These are phyloP conservation scores for Carpinus fangiana DNA, from an alignment of 306 rosid genomes.

Conservation along the genomic window DNA sequence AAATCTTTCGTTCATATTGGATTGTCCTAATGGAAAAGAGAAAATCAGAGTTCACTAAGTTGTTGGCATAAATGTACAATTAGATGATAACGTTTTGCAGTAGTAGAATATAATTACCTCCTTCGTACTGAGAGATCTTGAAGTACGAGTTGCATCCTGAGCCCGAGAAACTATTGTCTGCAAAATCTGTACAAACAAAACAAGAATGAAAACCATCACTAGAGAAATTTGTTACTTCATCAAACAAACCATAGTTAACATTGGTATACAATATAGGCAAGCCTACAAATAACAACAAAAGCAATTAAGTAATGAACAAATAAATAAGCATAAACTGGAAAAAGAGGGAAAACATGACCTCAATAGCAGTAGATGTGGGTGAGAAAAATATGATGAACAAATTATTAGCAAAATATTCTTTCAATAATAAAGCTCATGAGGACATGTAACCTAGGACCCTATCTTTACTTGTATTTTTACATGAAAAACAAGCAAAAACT, in stretches of 20 bases:
- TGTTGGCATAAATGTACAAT: neutral
- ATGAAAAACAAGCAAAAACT: neutral
- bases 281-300: conserved; percentile 4
- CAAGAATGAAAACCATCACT: conserved; percentile 12
- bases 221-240: neutral
- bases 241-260: neutral
- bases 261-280: neutral
- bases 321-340: neutral
- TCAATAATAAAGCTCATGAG: neutral
- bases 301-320: neutral
- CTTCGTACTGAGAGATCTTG: conserved; percentile 83
- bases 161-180: conserved; percentile 89
- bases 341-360: neutral
- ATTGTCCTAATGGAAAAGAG: neutral
- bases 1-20: neutral
- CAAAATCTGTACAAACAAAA: conserved; percentile 60
- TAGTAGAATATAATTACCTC: conserved; percentile 60
- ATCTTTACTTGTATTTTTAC: neutral
- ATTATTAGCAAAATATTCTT: neutral
- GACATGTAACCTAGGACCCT: neutral
- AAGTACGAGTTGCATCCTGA: conserved; percentile 66
- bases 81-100: conserved; percentile 5
- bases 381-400: neutral
- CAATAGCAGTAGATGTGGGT: neutral
- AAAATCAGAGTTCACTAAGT: neutral